Conservation (phyloP, 257 asterid genomes). For the Solanum megistacrolobum region DNA sequence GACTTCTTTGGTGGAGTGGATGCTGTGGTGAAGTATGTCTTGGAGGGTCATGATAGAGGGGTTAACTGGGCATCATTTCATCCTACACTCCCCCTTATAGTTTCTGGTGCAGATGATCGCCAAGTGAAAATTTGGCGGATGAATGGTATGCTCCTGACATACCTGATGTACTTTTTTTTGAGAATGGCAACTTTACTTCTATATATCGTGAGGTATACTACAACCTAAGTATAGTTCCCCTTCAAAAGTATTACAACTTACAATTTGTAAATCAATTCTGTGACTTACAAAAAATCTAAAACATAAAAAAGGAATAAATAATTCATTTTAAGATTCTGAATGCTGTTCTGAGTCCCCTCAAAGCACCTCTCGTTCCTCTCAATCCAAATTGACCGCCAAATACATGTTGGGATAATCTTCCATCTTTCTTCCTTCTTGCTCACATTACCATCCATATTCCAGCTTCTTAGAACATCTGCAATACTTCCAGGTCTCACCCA, state of each 20-base stretch:
- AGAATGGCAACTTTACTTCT: background rate
- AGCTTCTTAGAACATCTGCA: background rate
- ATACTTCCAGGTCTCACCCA: background rate
- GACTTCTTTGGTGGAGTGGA: constrained; percentile 98
- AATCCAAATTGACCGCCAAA: background rate
- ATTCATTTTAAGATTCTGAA: background rate
- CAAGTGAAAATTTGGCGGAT: constrained; percentile 97
- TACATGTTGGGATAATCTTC: background rate
- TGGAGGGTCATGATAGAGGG: constrained; percentile 98
- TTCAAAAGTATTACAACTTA: background rate
- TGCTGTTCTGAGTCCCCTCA: background rate
- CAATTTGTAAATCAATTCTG: background rate
- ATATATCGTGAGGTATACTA: background rate
- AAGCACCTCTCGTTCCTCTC: background rate
- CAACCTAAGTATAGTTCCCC: background rate
- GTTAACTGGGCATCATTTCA: constrained; percentile 99
- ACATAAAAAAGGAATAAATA: background rate
- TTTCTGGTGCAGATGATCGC: constrained; percentile 99
- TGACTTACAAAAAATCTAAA: background rate
- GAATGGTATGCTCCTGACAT: constrained; percentile 52
- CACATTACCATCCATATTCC: background rate
- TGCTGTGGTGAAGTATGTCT: constrained; percentile 96
- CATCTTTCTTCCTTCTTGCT: background rate
- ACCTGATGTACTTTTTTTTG: background rate
- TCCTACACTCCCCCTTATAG: constrained; percentile 91